A percentile compares a stretch with the other conserved stretches of the same genome.
Evolutionary conservation across 164 flowering plant genomes (phyloP).

Genomic region (Vitis rotundifolia): DNA sequence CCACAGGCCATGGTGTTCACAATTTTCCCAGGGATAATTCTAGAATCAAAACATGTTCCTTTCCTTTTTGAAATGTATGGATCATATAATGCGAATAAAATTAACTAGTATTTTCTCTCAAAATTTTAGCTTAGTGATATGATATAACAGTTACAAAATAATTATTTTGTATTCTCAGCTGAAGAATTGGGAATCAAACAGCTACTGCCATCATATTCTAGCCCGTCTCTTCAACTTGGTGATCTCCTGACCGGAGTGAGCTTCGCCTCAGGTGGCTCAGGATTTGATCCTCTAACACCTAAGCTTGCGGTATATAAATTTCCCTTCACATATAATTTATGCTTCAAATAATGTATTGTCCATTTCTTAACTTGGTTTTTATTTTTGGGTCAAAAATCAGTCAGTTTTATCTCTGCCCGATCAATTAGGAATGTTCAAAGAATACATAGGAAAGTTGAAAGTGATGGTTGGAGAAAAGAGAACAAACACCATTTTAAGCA

Average conservation of each 20-base stretch:
- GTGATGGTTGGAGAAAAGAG: conserved; percentile 24
- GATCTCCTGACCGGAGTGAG: conserved; percentile 17
- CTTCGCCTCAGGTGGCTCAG: conserved; percentile 21
- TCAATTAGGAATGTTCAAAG: conserved; percentile 31
- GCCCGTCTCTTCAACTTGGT: conserved; percentile 4
- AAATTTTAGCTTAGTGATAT: no score
- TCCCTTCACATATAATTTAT: background rate
- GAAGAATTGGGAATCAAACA: conserved; percentile 19
- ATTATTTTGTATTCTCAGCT: background rate
- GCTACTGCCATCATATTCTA: conserved; percentile 14
- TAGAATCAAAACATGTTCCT: no score
- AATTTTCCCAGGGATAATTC: no score
- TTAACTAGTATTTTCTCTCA: no score
- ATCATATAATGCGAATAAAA: no score
- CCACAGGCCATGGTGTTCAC: no score
- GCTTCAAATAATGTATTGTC: background rate
- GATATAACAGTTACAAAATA: no score
- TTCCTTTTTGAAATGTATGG: no score
- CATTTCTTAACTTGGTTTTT: no score
- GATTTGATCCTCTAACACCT: conserved; percentile 16
- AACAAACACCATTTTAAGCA: conserved; percentile 15
- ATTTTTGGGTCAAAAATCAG: conserved; percentile 9
- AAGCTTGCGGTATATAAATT: background rate
- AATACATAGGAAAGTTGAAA: conserved; percentile 27
- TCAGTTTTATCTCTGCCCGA: conserved; percentile 22